Base-by-base conservation (phyloP, 2,329 filamentous ascomycete genomes). In the Colletotrichum echinochloae region DNA sequence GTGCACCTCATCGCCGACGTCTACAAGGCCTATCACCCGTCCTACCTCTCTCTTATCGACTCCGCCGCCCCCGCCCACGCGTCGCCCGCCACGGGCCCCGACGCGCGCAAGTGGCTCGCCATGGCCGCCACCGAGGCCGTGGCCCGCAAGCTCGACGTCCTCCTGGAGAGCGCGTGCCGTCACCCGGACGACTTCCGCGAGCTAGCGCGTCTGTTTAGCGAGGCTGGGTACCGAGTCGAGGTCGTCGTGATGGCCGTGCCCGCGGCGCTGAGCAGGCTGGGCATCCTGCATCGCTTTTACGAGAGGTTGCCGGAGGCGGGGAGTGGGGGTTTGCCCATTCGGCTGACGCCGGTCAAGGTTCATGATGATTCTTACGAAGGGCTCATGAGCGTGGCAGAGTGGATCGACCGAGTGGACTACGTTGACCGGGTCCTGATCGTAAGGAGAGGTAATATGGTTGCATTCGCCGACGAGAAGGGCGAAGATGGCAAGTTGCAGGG, bases 1-100 rank as follows among this genome's bases (percentile, higher is more conserved):
- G 79, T 78, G 23, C 84, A 86, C 77, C 80, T 86, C 72, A 82
- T 86, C 65, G 83, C 84, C 64, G 84, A 86, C 79, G 82, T 82
- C 28, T 85, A 84, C 81, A 86, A 86, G 74, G 80, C 81, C 5
- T 82, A 84, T 77, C 84, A 86, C 75, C 84, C 84, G 0, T 70
- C 77, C 23, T 85, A 84, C 75, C 37, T 72, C 18, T n/a, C 62
- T 3, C 77, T 83, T 33, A 71, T 81, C 23, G 65, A 73, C 1
- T 70, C 69, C 12, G 74, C 73, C 2, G 70, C 75, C 18, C 79
- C 81, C 5, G 71, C 76, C 2, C 76, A 83, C 23, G 82, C 84
- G 3, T 81, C 80, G 3, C 74, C 79, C 0, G 82, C 82, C 6
- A 80, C 82, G 3, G 77, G 80, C 4, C 75, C 76, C 46, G 83